Percentiles rank a stretch among this genome's conserved stretches.
Evolutionary conservation across 129 eudicot genomes (phyloP).

Genomic region (sunflower (Helianthus annuus)): DNA sequence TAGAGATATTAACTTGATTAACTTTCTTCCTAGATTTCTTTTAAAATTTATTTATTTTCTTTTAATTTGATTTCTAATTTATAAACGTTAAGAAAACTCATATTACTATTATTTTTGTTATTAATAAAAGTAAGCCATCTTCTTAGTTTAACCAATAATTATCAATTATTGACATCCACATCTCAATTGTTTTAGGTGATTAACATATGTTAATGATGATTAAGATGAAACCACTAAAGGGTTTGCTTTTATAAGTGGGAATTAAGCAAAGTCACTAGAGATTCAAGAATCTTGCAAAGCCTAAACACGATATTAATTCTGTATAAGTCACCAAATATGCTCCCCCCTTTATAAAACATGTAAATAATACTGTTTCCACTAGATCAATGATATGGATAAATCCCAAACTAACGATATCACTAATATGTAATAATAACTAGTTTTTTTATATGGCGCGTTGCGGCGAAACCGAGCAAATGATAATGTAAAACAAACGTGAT

Average conservation of each 20-base stretch:
- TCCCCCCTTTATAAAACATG: conserved; percentile 11
- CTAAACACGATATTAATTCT: conserved; percentile 28
- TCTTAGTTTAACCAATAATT: background rate
- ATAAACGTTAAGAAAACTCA: too few species aligned
- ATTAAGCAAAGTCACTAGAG: conserved; percentile 29
- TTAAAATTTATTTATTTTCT: too few species aligned
- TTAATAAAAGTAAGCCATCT: background rate
- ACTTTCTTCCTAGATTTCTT: too few species aligned
- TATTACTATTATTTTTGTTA: background rate
- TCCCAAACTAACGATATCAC: background rate
- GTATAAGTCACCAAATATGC: conserved; percentile 26
- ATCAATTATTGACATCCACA: background rate
- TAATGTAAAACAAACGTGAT: too few species aligned
- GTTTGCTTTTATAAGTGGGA: conserved; percentile 32
- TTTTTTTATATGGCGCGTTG: too few species aligned
- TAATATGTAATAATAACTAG: background rate
- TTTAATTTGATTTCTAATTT: too few species aligned
- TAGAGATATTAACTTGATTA: too few species aligned
- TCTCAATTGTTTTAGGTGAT: conserved; percentile 7
- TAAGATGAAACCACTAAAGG: conserved; percentile 15
- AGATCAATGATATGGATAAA: background rate
- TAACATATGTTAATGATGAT: conserved; percentile 19
- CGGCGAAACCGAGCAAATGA: too few species aligned
- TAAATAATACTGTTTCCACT: conserved; percentile 4
- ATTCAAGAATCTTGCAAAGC: conserved; percentile 38